Conservation (phyloP, 179 eudicot genomes). For the Patellifolia procumbens region DNA sequence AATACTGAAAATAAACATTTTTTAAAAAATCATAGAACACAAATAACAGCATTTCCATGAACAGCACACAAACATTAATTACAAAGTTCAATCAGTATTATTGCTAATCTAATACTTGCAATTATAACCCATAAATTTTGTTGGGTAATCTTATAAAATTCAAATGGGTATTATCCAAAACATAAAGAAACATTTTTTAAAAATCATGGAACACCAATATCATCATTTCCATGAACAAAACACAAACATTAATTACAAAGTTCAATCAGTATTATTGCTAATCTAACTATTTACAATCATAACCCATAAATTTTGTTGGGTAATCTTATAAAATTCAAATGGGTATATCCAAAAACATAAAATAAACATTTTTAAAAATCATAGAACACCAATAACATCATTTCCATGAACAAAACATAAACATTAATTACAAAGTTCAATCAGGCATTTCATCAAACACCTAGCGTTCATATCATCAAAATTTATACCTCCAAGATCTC, state of each 20-base stretch:
- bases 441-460: constrained; percentile 30
- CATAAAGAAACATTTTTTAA: not conserved
- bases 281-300: constrained; percentile 9
- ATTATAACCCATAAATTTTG: not conserved
- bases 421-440: too few species aligned
- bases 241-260: too few species aligned
- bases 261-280: too few species aligned
- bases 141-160: not conserved
- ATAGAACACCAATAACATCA: constrained; percentile 15
- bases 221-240: constrained; percentile 10
- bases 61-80: not conserved
- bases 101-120: too few species aligned
- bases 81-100: too few species aligned
- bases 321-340: not conserved
- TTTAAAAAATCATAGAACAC: not conserved
- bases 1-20: constrained; percentile 1
- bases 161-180: not conserved
- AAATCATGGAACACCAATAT: constrained; percentile 4
- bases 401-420: not conserved
- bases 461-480: constrained; percentile 23
- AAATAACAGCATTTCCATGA: constrained; percentile 8
- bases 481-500: constrained; percentile 20
- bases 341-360: not conserved
- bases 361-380: not conserved
- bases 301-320: not conserved